These are phyloP conservation scores for Calonectria henricotiae DNA, from an alignment of 2,329 filamentous ascomycete species.

Conservation along the genomic window DNA sequence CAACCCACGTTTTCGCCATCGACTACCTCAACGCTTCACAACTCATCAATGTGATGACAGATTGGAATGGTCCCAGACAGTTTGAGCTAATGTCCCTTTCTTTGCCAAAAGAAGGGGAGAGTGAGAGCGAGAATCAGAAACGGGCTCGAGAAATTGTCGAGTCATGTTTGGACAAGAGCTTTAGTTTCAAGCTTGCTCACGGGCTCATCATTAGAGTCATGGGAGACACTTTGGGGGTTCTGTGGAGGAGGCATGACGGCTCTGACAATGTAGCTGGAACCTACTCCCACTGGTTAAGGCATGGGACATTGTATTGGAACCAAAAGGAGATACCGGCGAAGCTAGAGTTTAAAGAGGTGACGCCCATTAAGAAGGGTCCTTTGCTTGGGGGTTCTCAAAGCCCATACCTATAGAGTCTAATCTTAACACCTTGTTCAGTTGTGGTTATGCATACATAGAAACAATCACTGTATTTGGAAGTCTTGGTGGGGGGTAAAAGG, in stretches of 20 bases:
- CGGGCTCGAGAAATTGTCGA: slow-evolving; percentile 10
- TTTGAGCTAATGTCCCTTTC: slow-evolving; percentile 22
- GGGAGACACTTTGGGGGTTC: slow-evolving; percentile 4
- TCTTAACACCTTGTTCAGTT: no score
- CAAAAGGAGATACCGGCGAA: not conserved
- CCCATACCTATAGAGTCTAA: no score
- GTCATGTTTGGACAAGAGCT: not conserved
- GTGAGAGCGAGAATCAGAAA: slow-evolving; percentile 1
- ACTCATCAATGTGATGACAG: slow-evolving; percentile 5
- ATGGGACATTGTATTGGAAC: slow-evolving; percentile 16
- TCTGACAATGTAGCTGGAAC: slow-evolving; percentile 3
- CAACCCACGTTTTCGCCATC: not conserved
- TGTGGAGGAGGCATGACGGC: slow-evolving; percentile 16
- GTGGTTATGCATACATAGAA: no score
- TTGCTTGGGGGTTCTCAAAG: not conserved
- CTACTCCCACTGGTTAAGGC: slow-evolving; percentile 7
- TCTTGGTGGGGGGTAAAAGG: not conserved
- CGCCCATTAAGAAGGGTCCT: slow-evolving; percentile 1
- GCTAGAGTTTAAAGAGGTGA: not conserved
- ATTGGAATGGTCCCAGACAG: slow-evolving; percentile 20
- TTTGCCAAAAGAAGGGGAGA: slow-evolving; percentile 2
- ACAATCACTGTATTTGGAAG: no score
- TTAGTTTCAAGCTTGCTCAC: slow-evolving; percentile 20
- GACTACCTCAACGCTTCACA: slow-evolving; percentile 7
- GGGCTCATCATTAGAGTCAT: slow-evolving; percentile 14